Percentiles rank a stretch among this genome's conserved stretches.
Evolutionary conservation across 1,284 basidiomycete species (phyloP).

Genomic region (Amylostereum areolatum): DNA sequence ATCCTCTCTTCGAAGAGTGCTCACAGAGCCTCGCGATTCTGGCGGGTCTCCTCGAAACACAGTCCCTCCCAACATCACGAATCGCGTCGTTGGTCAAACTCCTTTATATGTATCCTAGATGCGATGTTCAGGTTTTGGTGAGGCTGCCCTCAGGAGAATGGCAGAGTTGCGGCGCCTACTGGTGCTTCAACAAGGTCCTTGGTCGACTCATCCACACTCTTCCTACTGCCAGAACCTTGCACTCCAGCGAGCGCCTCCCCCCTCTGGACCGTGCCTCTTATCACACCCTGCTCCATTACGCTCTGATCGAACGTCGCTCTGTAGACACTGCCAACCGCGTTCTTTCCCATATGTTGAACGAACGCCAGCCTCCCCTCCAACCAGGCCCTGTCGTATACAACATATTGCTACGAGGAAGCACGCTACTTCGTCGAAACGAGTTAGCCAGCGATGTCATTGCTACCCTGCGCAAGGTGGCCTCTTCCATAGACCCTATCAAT

Average conservation of each 20-base stretch:
- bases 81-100: constrained; percentile 40
- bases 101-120: constrained; percentile 45
- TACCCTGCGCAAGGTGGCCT: too few species aligned
- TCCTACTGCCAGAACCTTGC: constrained; percentile 1
- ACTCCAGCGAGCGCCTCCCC: constrained; percentile 18
- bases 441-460: constrained; percentile 21
- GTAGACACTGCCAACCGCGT: constrained; percentile 39
- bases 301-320: constrained; percentile 54
- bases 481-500: too few species aligned
- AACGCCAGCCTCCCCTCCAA: constrained; percentile 31
- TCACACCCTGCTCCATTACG: constrained; percentile 62
- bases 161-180: constrained; percentile 37
- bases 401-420: constrained; percentile 49
- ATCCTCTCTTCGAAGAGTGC: constrained; percentile 17
- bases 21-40: constrained; percentile 60
- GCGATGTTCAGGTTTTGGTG: constrained; percentile 40
- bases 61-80: constrained; percentile 36
- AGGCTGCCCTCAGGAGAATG: constrained; percentile 20
- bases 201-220: constrained; percentile 33
- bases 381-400: constrained; percentile 50
- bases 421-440: constrained; percentile 42
- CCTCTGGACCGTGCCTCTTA: constrained; percentile 40
- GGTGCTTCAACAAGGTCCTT: constrained; percentile 55
- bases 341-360: constrained; percentile 47
- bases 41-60: constrained; percentile 43